These are phyloP conservation scores for Trametes sp. DNA, from an alignment of 1,284 basidiomycete species.

Conservation along the genomic window DNA sequence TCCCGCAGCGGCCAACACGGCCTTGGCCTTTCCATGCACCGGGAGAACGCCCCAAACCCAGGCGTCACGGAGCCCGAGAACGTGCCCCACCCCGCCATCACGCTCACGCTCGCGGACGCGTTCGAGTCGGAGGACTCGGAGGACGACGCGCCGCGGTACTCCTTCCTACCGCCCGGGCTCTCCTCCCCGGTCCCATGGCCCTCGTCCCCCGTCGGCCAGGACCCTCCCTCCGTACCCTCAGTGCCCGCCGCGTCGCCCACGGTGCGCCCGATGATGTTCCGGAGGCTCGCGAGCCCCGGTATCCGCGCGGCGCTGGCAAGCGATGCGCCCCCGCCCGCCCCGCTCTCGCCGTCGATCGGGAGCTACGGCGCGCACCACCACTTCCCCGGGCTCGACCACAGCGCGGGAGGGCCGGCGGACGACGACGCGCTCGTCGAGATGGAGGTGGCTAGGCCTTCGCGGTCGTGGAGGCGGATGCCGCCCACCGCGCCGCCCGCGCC, in stretches of 20 bases:
- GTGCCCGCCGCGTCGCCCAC: background rate
- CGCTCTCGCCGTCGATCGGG: conserved; percentile 12
- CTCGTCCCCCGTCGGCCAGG: background rate
- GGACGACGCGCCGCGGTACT: conserved; percentile 9
- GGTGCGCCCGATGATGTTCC: conserved; percentile 10
- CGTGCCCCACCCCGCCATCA: background rate
- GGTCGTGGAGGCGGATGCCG: background rate
- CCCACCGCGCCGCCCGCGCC: conserved; percentile 3
- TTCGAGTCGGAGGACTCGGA: conserved; percentile 4
- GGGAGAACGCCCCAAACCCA: background rate
- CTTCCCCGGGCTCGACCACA: conserved; percentile 15
- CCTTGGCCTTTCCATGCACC: background rate
- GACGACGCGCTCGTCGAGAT: background rate
- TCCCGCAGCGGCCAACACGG: background rate
- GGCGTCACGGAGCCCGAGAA: background rate
- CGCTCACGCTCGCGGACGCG: conserved; percentile 17
- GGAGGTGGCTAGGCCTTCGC: background rate
- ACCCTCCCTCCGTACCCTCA: background rate
- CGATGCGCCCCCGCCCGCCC: conserved; percentile 7
- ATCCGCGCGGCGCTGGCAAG: background rate
- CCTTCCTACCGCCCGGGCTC: conserved; percentile 26
- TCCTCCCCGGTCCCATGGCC: conserved; percentile 13
- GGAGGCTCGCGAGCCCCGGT: conserved; percentile 7
- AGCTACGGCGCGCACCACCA: conserved; percentile 18
- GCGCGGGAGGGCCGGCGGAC: conserved; percentile 11